Conservation (phyloP, 768 basidiomycete species). For the Naganishia vaughanmartiniae region DNA sequence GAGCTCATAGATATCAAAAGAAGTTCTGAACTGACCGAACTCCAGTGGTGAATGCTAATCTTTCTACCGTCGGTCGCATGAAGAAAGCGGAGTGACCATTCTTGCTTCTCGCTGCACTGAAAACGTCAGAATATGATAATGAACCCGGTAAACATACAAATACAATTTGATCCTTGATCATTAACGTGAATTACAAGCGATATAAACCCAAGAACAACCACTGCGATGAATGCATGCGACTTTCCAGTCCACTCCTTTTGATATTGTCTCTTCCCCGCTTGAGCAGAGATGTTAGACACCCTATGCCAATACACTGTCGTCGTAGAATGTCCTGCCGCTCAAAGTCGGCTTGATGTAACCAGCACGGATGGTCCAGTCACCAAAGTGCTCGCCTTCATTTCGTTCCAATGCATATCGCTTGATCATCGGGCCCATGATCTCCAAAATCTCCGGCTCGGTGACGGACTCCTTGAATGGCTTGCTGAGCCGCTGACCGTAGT, state of each 20-base stretch:
- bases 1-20: too few relatives aligned
- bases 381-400: slow-evolving; percentile 82
- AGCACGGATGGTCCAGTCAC: slow-evolving; percentile 88
- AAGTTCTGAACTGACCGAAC: too few relatives aligned
- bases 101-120: too few relatives aligned
- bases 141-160: background rate
- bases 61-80: too few relatives aligned
- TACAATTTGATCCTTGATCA: slow-evolving; percentile 7
- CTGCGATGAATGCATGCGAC: background rate
- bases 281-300: background rate
- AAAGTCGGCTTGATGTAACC: slow-evolving; percentile 86
- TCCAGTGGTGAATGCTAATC: too few relatives aligned
- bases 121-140: too few relatives aligned
- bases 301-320: slow-evolving; percentile 54
- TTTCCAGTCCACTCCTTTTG: slow-evolving; percentile 8
- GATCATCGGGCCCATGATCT: slow-evolving; percentile 88
- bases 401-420: slow-evolving; percentile 86
- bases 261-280: background rate
- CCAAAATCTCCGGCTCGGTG: slow-evolving; percentile 85
- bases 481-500: slow-evolving; percentile 88
- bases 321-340: slow-evolving; percentile 82
- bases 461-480: slow-evolving; percentile 82
- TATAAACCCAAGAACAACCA: slow-evolving; percentile 20
- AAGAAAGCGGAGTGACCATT: too few relatives aligned
- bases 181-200: slow-evolving; percentile 4